Base-by-base conservation (phyloP, 805 yeast species). In the Candida oleophila region DNA sequence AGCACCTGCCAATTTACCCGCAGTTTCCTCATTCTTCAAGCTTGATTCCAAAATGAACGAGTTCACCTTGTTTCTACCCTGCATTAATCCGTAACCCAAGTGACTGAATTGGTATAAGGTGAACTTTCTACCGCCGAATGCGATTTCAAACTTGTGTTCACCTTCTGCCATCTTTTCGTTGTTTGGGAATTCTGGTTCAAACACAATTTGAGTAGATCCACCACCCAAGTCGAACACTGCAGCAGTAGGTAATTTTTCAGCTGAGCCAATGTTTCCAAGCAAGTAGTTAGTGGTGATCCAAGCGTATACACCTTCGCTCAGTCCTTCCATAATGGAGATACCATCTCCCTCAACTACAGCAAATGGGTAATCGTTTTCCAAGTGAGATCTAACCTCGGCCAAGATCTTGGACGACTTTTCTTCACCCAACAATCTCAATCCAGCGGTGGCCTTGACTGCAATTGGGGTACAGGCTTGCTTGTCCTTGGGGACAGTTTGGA, bases 221-320 rank as follows among this genome's bases (percentile, higher is more conserved):
- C 99, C 99, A 57, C 99, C 99, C 49, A 94, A 79, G 66, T 94
- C 99, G 61, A 94, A 94, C 9, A 94, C 96, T 19, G 98, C 99
- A 42, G 96, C 96, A 11, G 99, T 94, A 25, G 96, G 90, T 21
- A 70, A 64, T 66, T 85, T 85, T 36, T 80, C 83, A 19, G 82
- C 65, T n/a, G 76, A 63, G 14, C 98, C 99, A 64, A 94, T 92
- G 71, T 92, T 94, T 37, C 97, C 98, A 56, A 92, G 77, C 54
- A 94, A 73, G 65, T 84, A 94, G 71, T 94, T 94, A 43, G 97
- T 84, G 22, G 99, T 94, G 65, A 94, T 87, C 99, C 99, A 94
- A 1, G 99, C 99, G 62, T 82, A 94, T 7, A 94, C 97, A 66
- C 99, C 99, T 74, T 95, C 99, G 56, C 92, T 96, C 49, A 83